phyloP scores from a whole-genome alignment of 2,329 filamentous ascomycete genomes.

The Aspergillus intermedius region DNA sequence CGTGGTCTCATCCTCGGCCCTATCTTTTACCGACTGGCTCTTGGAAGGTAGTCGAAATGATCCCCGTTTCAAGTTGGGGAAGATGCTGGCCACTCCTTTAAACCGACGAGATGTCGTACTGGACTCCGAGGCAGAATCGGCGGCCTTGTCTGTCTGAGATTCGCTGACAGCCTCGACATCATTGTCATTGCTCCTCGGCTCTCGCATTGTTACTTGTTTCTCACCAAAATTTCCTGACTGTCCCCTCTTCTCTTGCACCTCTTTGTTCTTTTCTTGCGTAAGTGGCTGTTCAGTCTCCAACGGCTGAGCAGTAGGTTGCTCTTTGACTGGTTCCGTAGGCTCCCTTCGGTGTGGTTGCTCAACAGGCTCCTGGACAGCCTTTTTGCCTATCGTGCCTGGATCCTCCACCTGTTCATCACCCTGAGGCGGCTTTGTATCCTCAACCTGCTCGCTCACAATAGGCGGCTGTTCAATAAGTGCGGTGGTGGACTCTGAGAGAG shows the following conservation, averaged over 20 bases:
- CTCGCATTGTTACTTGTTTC: background rate
- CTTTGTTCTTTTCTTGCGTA: too few relatives aligned
- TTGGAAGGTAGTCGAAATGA: conserved; percentile 22
- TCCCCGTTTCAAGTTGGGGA: conserved; percentile 30
- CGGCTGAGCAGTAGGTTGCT: background rate
- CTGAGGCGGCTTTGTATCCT: conserved; percentile 4
- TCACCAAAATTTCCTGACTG: background rate
- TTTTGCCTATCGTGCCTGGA: too few relatives aligned
- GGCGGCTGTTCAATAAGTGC: background rate
- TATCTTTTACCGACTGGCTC: conserved; percentile 27
- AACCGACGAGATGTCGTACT: background rate
- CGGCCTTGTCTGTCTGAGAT: background rate
- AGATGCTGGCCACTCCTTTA: conserved; percentile 28
- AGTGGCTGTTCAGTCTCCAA: background rate
- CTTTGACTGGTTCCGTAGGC: background rate
- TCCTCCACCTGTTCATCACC: background rate
- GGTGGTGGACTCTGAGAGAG: background rate
- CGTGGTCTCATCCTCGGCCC: conserved; percentile 35
- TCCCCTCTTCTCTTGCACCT: background rate
- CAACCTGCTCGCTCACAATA: conserved; percentile 5
- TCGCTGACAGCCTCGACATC: background rate
- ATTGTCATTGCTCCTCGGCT: background rate
- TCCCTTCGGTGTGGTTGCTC: conserved; percentile 7
- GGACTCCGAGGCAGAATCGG: background rate
- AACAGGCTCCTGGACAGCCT: background rate